These are phyloP conservation scores for Wickerhamiella allomyrinae DNA, from an alignment of 805 yeast genomes.

Conservation along the genomic window DNA sequence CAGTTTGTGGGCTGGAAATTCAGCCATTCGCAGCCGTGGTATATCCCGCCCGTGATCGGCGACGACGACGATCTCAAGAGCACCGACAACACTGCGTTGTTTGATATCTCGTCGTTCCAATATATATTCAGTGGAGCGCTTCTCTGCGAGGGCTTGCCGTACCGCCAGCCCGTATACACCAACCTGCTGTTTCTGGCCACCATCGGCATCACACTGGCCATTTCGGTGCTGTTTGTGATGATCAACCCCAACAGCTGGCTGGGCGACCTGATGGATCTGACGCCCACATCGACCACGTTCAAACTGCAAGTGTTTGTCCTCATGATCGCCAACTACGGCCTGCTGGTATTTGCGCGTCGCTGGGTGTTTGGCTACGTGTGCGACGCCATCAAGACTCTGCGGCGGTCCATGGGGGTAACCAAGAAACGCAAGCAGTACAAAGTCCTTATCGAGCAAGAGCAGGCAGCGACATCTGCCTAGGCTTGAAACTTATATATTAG, in stretches of 20 bases:
- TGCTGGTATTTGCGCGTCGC: slow-evolving; percentile 34
- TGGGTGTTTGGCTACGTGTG: slow-evolving; percentile 28
- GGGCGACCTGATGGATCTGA: slow-evolving; percentile 65
- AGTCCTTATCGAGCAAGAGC: slow-evolving; percentile 13
- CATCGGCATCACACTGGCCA: slow-evolving; percentile 33
- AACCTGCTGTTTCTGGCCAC: slow-evolving; percentile 59
- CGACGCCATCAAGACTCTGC: slow-evolving; percentile 6
- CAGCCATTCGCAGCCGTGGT: slow-evolving; percentile 46
- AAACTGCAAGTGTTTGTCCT: slow-evolving; percentile 28
- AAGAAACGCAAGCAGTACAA: slow-evolving; percentile 26
- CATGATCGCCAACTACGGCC: slow-evolving; percentile 36
- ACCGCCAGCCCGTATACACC: slow-evolving; percentile 56
- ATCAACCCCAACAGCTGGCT: slow-evolving; percentile 34
- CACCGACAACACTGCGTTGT: slow-evolving; percentile 79
- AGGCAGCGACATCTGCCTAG: too few relatives aligned
- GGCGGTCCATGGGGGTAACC: slow-evolving; percentile 11
- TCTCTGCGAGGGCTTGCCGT: slow-evolving; percentile 89
- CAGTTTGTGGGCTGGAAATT: slow-evolving; percentile 60
- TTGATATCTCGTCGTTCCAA: slow-evolving; percentile 72
- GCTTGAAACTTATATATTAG: too few relatives aligned
- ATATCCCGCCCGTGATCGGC: slow-evolving; percentile 64
- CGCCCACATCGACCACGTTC: slow-evolving; percentile 39
- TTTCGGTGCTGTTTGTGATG: slow-evolving; percentile 43
- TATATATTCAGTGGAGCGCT: slow-evolving; percentile 72
- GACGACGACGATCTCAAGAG: slow-evolving; percentile 69